Evolutionary conservation across 768 basidiomycete genomes (phyloP).

Genomic region (Mycena kentingensis): DNA sequence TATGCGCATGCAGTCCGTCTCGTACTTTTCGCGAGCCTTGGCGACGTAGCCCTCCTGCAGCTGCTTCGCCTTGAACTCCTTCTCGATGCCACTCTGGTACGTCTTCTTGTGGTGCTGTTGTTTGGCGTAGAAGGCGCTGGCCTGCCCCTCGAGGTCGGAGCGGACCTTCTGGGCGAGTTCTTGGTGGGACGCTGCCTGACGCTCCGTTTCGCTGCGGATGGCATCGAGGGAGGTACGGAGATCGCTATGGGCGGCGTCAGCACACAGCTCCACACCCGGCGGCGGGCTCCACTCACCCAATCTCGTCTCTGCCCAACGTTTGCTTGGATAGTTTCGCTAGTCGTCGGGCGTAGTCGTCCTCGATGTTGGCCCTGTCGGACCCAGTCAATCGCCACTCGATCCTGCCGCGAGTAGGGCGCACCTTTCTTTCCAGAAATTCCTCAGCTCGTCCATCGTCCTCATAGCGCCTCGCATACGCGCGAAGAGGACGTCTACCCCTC

Average conservation of each 20-base stretch:
- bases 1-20: constrained; percentile 87
- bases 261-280: not conserved
- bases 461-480: constrained; percentile 85
- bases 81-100: constrained; percentile 79
- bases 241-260: constrained; percentile 53
- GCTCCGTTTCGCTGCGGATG: constrained; percentile 80
- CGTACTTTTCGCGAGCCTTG: constrained; percentile 93
- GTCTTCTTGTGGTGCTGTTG: constrained; percentile 75
- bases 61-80: constrained; percentile 87
- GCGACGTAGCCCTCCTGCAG: constrained; percentile 82
- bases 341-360: constrained; percentile 93
- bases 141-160: constrained; percentile 70
- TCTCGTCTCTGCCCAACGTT: constrained; percentile 84
- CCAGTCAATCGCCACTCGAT: constrained; percentile 5
- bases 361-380: constrained; percentile 77
- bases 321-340: constrained; percentile 77
- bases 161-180: constrained; percentile 76
- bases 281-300: constrained; percentile 65
- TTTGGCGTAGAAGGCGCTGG: constrained; percentile 58
- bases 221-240: constrained; percentile 80
- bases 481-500: constrained; percentile 88
- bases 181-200: constrained; percentile 72
- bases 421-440: constrained; percentile 93
- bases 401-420: constrained; percentile 37
- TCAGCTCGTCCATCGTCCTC: constrained; percentile 87